Evolutionary conservation across 371 early-diverging fungal genomes (phyloP).

Genomic region (Haplosporangium sp.): DNA sequence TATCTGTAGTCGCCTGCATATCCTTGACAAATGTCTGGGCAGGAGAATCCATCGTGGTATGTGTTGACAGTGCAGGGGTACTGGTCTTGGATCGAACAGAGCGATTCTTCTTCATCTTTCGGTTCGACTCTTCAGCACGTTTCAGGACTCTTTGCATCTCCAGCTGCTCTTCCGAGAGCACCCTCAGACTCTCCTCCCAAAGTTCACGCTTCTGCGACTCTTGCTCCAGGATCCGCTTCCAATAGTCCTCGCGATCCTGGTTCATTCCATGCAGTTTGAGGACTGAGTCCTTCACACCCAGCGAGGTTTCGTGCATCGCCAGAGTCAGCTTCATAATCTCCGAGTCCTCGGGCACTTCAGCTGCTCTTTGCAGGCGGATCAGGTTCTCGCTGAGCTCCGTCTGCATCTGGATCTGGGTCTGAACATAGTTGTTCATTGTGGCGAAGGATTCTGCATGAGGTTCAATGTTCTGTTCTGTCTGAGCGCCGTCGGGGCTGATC

Average conservation of each 20-base stretch:
- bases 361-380: constrained; percentile 35
- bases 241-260: constrained; percentile 63
- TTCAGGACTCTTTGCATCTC: constrained; percentile 53
- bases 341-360: constrained; percentile 49
- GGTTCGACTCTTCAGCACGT: constrained; percentile 51
- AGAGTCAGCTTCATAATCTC: constrained; percentile 38
- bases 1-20: background rate
- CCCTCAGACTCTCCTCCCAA: constrained; percentile 62
- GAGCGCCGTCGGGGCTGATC: constrained; percentile 21
- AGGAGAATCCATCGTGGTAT: constrained; percentile 6
- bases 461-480: constrained; percentile 4
- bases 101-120: constrained; percentile 52
- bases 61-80: constrained; percentile 12
- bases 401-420: constrained; percentile 50
- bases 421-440: constrained; percentile 53
- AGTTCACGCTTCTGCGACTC: constrained; percentile 61
- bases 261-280: constrained; percentile 56
- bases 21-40: background rate
- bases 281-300: constrained; percentile 50
- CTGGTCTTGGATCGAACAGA: constrained; percentile 44
- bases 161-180: constrained; percentile 58
- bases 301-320: constrained; percentile 33
- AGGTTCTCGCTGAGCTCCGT: constrained; percentile 42
- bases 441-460: constrained; percentile 46
- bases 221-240: constrained; percentile 56